Percentiles rank a stretch among this genome's conserved stretches.
Conservation (phyloP, 163 green algal genomes). For the Chlamydomonas reinhardtii region DNA sequence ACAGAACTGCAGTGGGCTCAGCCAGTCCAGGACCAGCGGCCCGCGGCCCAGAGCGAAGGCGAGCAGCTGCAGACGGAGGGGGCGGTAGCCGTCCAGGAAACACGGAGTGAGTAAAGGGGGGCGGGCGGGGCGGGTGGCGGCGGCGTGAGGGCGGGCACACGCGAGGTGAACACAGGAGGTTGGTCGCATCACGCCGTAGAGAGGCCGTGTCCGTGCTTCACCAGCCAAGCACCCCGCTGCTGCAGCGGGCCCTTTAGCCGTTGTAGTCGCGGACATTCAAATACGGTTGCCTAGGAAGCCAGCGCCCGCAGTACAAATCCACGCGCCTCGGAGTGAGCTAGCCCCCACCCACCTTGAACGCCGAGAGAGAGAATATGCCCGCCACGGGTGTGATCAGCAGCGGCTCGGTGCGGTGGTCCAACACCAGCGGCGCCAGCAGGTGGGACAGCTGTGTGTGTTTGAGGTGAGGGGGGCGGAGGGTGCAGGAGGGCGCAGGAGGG, state of each 20-base stretch:
- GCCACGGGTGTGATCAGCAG: slow-evolving; percentile 44
- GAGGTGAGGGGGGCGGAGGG: background rate
- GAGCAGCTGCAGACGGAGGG: slow-evolving; percentile 23
- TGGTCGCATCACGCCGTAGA: too few relatives aligned
- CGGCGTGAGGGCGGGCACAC: too few relatives aligned
- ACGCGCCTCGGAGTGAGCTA: too few relatives aligned
- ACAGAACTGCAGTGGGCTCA: slow-evolving; percentile 23
- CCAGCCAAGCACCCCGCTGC: too few relatives aligned
- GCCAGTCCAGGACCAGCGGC: slow-evolving; percentile 8
- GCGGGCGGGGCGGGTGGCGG: too few relatives aligned
- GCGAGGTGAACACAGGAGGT: too few relatives aligned
- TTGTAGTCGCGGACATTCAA: too few relatives aligned
- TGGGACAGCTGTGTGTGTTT: background rate
- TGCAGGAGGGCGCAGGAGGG: background rate
- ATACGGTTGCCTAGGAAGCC: too few relatives aligned
- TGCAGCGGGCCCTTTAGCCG: too few relatives aligned
- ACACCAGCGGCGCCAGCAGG: slow-evolving; percentile 29
- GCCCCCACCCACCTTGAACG: slow-evolving; percentile 50
- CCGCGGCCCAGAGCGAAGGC: slow-evolving; percentile 25
- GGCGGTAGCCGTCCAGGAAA: background rate
- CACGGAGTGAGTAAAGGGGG: too few relatives aligned
- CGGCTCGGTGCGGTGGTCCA: slow-evolving; percentile 28
- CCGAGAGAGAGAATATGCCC: slow-evolving; percentile 39
- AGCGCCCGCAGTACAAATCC: too few relatives aligned
- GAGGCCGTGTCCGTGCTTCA: too few relatives aligned